Evolutionary conservation across 2,329 filamentous ascomycete species (phyloP).

Genomic region (Whalleya microplaca): DNA sequence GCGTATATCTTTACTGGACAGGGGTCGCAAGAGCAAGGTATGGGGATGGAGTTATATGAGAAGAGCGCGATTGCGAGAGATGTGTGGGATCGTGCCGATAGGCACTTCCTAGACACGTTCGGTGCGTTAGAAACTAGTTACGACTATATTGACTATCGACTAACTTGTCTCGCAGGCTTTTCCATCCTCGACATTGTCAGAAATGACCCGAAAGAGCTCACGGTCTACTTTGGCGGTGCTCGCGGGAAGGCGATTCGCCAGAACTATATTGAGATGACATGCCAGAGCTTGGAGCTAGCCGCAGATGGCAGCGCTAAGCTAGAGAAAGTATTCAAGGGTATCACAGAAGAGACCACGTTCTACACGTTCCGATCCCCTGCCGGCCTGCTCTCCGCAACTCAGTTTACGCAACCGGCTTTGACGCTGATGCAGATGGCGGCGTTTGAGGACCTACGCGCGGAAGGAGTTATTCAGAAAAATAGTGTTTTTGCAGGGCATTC

Average conservation of each 20-base stretch:
- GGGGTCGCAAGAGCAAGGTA: conserved; percentile 42
- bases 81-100: conserved; percentile 44
- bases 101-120: conserved; percentile 35
- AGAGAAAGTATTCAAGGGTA: conserved; percentile 25
- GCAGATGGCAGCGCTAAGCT: conserved; percentile 17
- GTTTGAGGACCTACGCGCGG: conserved; percentile 33
- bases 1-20: conserved; percentile 47
- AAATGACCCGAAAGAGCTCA: conserved; percentile 42
- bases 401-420: conserved; percentile 41
- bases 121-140: conserved; percentile 28
- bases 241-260: conserved; percentile 37
- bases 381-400: conserved; percentile 39
- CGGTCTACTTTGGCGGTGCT: conserved; percentile 42
- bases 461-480: conserved; percentile 32
- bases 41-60: conserved; percentile 49
- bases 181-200: conserved; percentile 41
- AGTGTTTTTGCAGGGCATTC: conserved; percentile 38
- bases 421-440: conserved; percentile 36
- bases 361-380: conserved; percentile 33
- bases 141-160: not conserved
- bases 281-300: conserved; percentile 25
- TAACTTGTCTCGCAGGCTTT: conserved; percentile 19
- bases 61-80: conserved; percentile 34
- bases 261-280: conserved; percentile 39
- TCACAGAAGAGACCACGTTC: conserved; percentile 28